phyloP scores from a whole-genome alignment of 1,284 basidiomycete species.

The Fistulinella staudtii region DNA sequence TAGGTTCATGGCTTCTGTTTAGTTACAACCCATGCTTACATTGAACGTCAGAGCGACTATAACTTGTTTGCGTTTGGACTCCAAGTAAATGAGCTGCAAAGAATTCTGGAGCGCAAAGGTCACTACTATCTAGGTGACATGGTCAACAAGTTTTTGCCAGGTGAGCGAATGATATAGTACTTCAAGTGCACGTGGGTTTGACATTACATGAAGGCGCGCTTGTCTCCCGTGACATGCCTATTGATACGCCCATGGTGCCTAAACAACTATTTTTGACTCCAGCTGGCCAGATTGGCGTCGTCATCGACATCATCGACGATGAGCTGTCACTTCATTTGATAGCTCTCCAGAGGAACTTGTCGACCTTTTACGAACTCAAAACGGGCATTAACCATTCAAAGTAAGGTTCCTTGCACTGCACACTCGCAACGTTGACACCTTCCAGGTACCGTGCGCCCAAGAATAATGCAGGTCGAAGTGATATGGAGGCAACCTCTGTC shows the following conservation, averaged over 20 bases:
- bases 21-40: slow-evolving; percentile 1
- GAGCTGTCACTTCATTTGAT: slow-evolving; percentile 63
- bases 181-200: background rate
- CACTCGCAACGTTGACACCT: background rate
- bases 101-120: slow-evolving; percentile 57
- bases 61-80: slow-evolving; percentile 74
- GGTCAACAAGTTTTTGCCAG: slow-evolving; percentile 65
- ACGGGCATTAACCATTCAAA: slow-evolving; percentile 63
- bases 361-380: slow-evolving; percentile 48
- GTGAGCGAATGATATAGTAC: slow-evolving; percentile 43
- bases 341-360: slow-evolving; percentile 77
- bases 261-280: slow-evolving; percentile 77
- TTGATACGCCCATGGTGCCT: slow-evolving; percentile 42
- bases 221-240: slow-evolving; percentile 34
- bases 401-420: slow-evolving; percentile 39
- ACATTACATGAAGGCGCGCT: slow-evolving; percentile 43
- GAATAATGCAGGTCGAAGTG: slow-evolving; percentile 49
- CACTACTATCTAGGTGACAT: slow-evolving; percentile 66
- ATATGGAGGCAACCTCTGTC: slow-evolving; percentile 50
- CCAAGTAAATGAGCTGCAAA: slow-evolving; percentile 37
- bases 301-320: slow-evolving; percentile 60
- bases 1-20: slow-evolving; percentile 38
- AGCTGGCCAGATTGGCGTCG: slow-evolving; percentile 77
- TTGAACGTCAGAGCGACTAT: slow-evolving; percentile 53
- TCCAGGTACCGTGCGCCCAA: slow-evolving; percentile 67